Evolutionary conservation across 2,329 filamentous ascomycete species (phyloP).

Genomic region (Penicillium oxalicum): DNA sequence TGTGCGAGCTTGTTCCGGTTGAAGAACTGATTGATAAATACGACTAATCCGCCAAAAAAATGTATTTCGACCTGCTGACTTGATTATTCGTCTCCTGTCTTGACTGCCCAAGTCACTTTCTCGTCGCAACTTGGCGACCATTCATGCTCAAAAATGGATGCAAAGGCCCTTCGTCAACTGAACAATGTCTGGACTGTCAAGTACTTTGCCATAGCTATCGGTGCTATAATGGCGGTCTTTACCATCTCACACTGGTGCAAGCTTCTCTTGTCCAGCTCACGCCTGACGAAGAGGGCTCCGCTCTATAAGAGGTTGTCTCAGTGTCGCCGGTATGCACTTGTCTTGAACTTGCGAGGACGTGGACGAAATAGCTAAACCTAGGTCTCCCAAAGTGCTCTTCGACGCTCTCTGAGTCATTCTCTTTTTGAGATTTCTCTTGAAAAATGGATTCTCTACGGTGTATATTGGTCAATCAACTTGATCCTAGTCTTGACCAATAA

Average conservation of each 20-base stretch:
- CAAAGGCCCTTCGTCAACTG: conserved; percentile 1
- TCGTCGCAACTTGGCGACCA: not conserved
- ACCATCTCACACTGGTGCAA: conserved; percentile 4
- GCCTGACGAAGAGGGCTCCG: not conserved
- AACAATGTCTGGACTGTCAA: conserved; percentile 10
- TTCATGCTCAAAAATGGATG: not conserved
- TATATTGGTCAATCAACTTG: conserved; percentile 14
- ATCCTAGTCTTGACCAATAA: conserved; percentile 9
- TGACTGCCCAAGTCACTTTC: not conserved
- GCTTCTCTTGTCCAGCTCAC: not conserved
- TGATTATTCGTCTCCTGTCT: not conserved
- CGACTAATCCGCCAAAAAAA: not conserved
- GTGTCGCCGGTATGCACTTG: not conserved
- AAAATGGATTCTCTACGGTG: conserved; percentile 4
- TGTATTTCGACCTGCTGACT: not conserved
- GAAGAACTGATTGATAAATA: not conserved
- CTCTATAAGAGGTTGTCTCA: not conserved
- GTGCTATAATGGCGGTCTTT: conserved; percentile 7
- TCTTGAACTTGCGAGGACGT: not conserved
- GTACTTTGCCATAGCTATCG: conserved; percentile 11
- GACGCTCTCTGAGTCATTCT: not conserved
- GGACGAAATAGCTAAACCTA: not conserved
- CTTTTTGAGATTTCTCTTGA: conserved; percentile 4
- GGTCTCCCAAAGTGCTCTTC: not conserved
- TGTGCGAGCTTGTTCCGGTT: no score